Evolutionary conservation across 108 stramenopile genomes (phyloP), one percentile per base, ranked within the genome.

Genomic region (Asterionellopsis glacialis): DNA sequence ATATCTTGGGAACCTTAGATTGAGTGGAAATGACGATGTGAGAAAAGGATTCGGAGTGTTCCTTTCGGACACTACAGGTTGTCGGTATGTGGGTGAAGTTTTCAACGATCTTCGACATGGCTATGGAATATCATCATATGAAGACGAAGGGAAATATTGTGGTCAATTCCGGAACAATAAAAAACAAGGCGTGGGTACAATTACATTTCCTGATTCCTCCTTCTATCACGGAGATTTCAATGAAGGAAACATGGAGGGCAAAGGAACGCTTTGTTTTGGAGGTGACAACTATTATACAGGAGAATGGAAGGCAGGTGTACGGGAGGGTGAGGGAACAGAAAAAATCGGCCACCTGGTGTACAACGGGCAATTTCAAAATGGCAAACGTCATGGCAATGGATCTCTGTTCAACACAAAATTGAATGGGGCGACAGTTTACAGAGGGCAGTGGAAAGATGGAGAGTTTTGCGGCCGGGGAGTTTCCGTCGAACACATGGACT

Each of bases 401-500:
- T 64, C 64, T 28, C 76, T 72, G 69, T 33, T 75, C 6, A 70
- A 70, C 65, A 33, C 7, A 33, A 63, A 59, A 41, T 25, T 26
- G 24, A n/a, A 22, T 1, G 26, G 53, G 19, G 24, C 5, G 22
- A 27, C n/a, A 16, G n/a, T 54, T 22, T 69, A 62, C 43, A 45
- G 42, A 12, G 80, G 80, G 15, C 60, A 70, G 38, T 76, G 75
- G 51, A 13, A 42, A 40, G 44, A 63, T 23, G 80, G 80, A 0
- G 61, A 40, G 18, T 76, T 70, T 41, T 61, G 70, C 55, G 80
- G 80, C 18, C n/a, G 61, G n/a, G 80, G 80, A 26, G 59, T 68
- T 0, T 76, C 69, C 28, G 44, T 57, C 28, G 61, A 70, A 59
- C 62, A 63, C 16, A 64, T 45, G 18, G 18, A 39, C 7, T 5